phyloP scores from a whole-genome alignment of 352 stramenopile genomes.

The Globisporangium okanoganense region DNA sequence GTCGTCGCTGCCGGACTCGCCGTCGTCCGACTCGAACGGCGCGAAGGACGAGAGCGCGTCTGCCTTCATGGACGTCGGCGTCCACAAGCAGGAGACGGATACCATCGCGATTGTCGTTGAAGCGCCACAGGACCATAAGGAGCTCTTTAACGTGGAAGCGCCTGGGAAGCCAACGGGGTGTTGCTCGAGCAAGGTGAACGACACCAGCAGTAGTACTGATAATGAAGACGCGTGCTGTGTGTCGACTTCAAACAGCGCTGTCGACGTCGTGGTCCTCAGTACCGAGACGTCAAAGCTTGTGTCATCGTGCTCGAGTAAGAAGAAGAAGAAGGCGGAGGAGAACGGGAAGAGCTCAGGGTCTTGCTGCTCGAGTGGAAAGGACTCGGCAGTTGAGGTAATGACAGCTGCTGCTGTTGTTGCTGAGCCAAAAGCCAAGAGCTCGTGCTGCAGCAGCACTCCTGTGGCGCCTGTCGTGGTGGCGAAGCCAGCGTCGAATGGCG shows the following conservation, averaged over 20 bases:
- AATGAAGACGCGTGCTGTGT: neutral
- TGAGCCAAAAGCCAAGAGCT: slow-evolving; percentile 1
- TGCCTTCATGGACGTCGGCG: neutral
- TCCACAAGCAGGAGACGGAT: neutral
- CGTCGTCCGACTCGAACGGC: slow-evolving; percentile 8
- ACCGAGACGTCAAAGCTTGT: neutral
- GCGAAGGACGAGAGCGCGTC: neutral
- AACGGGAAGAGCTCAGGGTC: neutral
- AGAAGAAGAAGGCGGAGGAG: neutral
- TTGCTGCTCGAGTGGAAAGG: neutral
- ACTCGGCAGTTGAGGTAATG: neutral
- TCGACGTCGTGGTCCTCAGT: neutral
- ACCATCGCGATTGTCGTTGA: neutral
- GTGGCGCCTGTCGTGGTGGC: neutral
- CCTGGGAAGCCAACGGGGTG: neutral
- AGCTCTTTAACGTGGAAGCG: neutral
- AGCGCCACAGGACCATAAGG: neutral
- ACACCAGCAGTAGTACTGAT: neutral
- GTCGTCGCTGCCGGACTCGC: slow-evolving; percentile 18
- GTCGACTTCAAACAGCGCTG: neutral
- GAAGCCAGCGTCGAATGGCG: neutral
- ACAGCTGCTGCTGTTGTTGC: neutral
- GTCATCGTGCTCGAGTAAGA: slow-evolving; percentile 7
- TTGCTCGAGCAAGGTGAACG: neutral
- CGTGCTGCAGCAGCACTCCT: slow-evolving; percentile 2